Evolutionary conservation across 192 early-diverging fungal species (phyloP).

Genomic region (Mortierella claussenii): DNA sequence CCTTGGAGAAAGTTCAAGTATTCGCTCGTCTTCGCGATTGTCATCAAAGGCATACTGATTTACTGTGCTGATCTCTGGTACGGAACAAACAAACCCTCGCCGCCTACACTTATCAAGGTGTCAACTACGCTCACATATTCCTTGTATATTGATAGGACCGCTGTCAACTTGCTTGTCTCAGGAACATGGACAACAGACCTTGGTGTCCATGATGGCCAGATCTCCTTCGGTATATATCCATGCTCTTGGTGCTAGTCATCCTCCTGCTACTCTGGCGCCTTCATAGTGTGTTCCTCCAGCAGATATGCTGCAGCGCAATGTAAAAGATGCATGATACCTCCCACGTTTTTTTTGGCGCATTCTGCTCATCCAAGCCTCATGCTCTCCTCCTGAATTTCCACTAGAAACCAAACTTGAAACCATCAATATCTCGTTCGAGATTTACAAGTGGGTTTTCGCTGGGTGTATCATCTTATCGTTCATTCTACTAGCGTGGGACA

Average conservation of each 20-base stretch:
- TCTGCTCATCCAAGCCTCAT: background rate
- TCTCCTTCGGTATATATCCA: background rate
- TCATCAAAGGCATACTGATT: slow-evolving; percentile 78
- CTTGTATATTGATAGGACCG: slow-evolving; percentile 25
- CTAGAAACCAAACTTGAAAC: background rate
- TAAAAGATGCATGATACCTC: too few species aligned
- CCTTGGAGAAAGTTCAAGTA: slow-evolving; percentile 61
- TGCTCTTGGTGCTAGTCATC: too few species aligned
- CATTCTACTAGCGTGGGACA: slow-evolving; percentile 76
- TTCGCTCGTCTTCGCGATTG: slow-evolving; percentile 66
- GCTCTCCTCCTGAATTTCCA: background rate
- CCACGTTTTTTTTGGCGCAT: background rate
- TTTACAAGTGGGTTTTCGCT: slow-evolving; percentile 62
- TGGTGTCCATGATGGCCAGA: slow-evolving; percentile 10
- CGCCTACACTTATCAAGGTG: background rate
- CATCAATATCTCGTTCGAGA: slow-evolving; percentile 35
- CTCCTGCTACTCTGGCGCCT: too few species aligned
- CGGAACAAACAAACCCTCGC: background rate
- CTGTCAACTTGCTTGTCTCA: slow-evolving; percentile 47
- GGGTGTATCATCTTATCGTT: slow-evolving; percentile 80
- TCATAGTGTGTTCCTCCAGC: too few species aligned
- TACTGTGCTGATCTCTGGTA: slow-evolving; percentile 84
- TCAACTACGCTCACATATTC: background rate
- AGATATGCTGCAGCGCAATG: too few species aligned
- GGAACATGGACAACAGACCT: slow-evolving; percentile 22